A percentile compares a stretch with the other conserved stretches of the same genome.
Conservation (phyloP, 352 stramenopile species). For the Globisporangium irregulare region DNA sequence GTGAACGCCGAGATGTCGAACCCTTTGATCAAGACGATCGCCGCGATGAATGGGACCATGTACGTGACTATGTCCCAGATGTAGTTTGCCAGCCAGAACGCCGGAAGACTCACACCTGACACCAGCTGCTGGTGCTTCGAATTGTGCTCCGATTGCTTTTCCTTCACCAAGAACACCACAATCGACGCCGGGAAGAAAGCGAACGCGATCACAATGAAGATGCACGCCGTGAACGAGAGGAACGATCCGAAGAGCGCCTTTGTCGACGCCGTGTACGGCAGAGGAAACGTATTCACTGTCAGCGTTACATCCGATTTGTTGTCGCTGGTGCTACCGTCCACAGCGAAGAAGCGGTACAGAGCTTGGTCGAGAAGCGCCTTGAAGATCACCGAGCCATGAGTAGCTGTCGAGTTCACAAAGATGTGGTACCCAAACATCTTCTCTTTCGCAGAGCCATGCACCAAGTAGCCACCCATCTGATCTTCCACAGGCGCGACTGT, state of each 20-base stretch:
- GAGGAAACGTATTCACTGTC: conserved; percentile 40
- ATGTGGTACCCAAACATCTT: conserved; percentile 75
- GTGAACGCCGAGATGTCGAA: conserved; percentile 32
- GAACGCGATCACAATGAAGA: conserved; percentile 89
- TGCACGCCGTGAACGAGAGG: conserved; percentile 65
- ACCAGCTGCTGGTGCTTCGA: conserved; percentile 96
- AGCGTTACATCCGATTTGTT: conserved; percentile 24
- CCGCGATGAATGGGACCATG: conserved; percentile 50
- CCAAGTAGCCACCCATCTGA: conserved; percentile 32
- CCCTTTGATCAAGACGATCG: conserved; percentile 33
- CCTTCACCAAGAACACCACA: conserved; percentile 93
- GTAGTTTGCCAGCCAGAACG: conserved; percentile 96
- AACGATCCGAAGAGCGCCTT: conserved; percentile 43
- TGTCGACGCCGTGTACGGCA: conserved; percentile 42
- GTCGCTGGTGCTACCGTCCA: conserved; percentile 26
- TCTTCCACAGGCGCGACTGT: conserved; percentile 33
- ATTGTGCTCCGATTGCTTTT: conserved; percentile 87
- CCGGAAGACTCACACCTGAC: conserved; percentile 86
- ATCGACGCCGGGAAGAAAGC: conserved; percentile 89
- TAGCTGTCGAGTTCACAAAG: conserved; percentile 46
- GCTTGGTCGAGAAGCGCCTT: conserved; percentile 51
- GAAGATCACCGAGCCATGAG: conserved; percentile 44
- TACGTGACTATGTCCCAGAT: conserved; percentile 91
- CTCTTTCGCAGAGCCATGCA: conserved; percentile 44
- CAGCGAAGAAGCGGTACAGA: conserved; percentile 42